These are phyloP conservation scores for Wickerhamiella occidentalis DNA, from an alignment of 805 yeast species.

Conservation along the genomic window DNA sequence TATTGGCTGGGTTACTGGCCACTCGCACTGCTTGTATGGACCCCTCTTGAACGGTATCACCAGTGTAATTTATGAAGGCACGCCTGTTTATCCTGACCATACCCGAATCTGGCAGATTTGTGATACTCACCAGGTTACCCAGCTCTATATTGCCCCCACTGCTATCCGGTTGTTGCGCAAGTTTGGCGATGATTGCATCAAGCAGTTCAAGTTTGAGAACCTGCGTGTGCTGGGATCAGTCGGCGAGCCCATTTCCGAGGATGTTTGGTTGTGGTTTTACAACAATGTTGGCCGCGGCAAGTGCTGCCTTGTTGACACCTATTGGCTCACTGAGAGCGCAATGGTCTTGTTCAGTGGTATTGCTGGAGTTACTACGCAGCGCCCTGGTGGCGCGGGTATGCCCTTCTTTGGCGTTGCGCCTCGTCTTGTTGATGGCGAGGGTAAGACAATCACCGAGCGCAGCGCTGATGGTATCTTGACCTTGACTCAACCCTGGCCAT, in stretches of 20 bases:
- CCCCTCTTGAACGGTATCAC: slow-evolving; percentile 68
- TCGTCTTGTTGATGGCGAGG: slow-evolving; percentile 56
- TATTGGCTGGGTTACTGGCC: slow-evolving; percentile 88
- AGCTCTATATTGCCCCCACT: slow-evolving; percentile 92
- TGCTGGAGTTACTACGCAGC: slow-evolving; percentile 64
- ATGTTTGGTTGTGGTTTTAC: slow-evolving; percentile 93
- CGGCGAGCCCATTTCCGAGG: slow-evolving; percentile 94
- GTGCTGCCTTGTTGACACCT: slow-evolving; percentile 71
- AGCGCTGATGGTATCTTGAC: slow-evolving; percentile 76
- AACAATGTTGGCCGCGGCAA: slow-evolving; percentile 74
- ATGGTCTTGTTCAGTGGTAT: slow-evolving; percentile 67
- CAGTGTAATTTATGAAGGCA: slow-evolving; percentile 72
- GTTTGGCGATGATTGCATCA: slow-evolving; percentile 71
- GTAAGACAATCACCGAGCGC: slow-evolving; percentile 53
- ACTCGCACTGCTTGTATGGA: slow-evolving; percentile 71
- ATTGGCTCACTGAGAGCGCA: slow-evolving; percentile 86
- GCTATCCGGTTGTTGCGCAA: slow-evolving; percentile 76
- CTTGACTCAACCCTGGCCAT: slow-evolving; percentile 66
- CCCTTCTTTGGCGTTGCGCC: slow-evolving; percentile 77
- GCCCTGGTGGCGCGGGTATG: slow-evolving; percentile 76
- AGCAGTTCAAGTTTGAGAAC: slow-evolving; percentile 48
- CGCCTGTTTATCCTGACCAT: slow-evolving; percentile 74
- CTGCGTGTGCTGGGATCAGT: slow-evolving; percentile 84
- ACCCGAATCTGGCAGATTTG: slow-evolving; percentile 81
- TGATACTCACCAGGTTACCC: slow-evolving; percentile 74